phyloP scores from a whole-genome alignment of 305 asterid species.

The Fraxinus paxiana region DNA sequence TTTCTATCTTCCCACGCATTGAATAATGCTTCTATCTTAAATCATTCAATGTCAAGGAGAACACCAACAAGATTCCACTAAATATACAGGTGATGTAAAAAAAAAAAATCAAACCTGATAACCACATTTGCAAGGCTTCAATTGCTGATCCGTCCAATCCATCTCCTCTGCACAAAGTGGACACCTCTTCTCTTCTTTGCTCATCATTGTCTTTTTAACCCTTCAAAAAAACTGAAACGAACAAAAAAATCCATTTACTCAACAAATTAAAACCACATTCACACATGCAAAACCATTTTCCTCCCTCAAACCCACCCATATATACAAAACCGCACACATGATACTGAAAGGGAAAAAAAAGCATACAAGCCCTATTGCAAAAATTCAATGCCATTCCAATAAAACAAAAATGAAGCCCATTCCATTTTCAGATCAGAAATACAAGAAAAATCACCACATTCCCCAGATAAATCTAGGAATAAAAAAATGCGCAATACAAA shows the following conservation, averaged over 20 bases:
- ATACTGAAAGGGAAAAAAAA: no score
- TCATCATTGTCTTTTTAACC: slow-evolving; percentile 54
- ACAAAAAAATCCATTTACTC: slow-evolving; percentile 5
- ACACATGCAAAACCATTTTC: slow-evolving; percentile 23
- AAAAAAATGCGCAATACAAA: no score
- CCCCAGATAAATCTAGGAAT: slow-evolving; percentile 15
- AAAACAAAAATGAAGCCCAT: neutral
- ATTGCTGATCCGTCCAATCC: slow-evolving; percentile 99
- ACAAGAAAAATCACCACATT: slow-evolving; percentile 13
- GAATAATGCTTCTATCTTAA: neutral
- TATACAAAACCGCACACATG: no score
- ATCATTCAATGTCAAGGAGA: neutral
- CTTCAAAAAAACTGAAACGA: slow-evolving; percentile 20
- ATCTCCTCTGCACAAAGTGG: slow-evolving; percentile 95
- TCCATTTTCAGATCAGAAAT: slow-evolving; percentile 24
- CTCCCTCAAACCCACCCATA: slow-evolving; percentile 5
- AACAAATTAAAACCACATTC: slow-evolving; percentile 12
- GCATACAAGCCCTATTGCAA: slow-evolving; percentile 43
- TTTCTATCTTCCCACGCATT: neutral
- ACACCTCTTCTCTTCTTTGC: slow-evolving; percentile 84
- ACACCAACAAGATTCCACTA: neutral
- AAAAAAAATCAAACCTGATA: slow-evolving; percentile 57
- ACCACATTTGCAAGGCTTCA: slow-evolving; percentile 87
- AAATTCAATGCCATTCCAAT: slow-evolving; percentile 21
- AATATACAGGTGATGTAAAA: neutral